Conservation (phyloP, 371 early-diverging fungal genomes). For the Entomophthora muscae region DNA sequence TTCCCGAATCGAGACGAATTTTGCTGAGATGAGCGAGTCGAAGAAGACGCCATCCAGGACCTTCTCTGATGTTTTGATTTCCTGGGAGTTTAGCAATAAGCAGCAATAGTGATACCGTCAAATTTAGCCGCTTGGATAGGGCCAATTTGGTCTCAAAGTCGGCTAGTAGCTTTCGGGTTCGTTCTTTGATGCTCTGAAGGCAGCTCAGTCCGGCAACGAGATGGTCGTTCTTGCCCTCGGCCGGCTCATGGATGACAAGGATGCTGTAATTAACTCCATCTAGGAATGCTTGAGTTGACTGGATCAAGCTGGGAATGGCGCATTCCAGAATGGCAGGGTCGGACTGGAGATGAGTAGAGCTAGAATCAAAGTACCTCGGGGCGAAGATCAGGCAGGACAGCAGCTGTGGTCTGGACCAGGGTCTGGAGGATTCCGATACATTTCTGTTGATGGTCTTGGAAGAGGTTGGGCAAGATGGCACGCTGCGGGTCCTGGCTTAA, state of each 20-base stretch:
- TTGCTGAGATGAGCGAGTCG: slow-evolving; percentile 63
- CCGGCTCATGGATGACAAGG: neutral
- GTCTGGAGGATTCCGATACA: neutral
- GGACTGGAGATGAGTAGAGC: neutral
- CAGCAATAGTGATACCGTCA: neutral
- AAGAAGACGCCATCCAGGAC: slow-evolving; percentile 61
- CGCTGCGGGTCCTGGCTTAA: neutral
- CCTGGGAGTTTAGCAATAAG: neutral
- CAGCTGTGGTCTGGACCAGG: neutral
- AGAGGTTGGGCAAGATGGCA: neutral
- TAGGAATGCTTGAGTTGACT: neutral
- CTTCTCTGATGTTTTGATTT: neutral
- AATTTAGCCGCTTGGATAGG: neutral
- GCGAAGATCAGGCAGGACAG: neutral
- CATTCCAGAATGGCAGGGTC: slow-evolving; percentile 6
- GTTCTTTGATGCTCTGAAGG: neutral
- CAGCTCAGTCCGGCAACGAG: neutral
- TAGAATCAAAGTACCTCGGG: neutral
- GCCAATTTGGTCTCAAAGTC: neutral
- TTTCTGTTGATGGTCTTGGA: neutral
- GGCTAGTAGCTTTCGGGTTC: neutral
- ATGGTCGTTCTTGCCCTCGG: neutral
- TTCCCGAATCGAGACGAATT: slow-evolving; percentile 36
- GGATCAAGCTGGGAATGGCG: neutral
- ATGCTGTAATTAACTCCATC: neutral